Percentiles rank a stretch among this genome's conserved stretches.
These are phyloP conservation scores for Boletus barrowsii DNA, from an alignment of 768 basidiomycete species.

Conservation along the genomic window DNA sequence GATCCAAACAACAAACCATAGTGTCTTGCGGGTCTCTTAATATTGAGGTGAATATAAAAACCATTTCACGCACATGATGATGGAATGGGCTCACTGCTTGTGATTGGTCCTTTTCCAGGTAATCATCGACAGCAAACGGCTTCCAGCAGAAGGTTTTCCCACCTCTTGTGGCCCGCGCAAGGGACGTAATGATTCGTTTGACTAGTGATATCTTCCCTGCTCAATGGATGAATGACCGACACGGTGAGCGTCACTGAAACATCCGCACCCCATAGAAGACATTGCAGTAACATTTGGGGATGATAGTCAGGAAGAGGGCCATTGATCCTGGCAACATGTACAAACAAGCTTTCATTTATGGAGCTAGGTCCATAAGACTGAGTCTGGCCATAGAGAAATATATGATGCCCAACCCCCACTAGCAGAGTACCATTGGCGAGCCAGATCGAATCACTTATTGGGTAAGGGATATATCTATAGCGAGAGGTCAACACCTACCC, in stretches of 20 bases:
- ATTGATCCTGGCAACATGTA: constrained; percentile 77
- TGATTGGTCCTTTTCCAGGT: constrained; percentile 21
- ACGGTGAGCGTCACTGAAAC: neutral
- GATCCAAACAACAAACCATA: constrained; percentile 56
- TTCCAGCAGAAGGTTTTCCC: constrained; percentile 36
- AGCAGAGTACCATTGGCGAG: constrained; percentile 78
- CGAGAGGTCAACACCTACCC: neutral
- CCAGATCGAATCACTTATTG: constrained; percentile 92
- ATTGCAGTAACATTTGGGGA: constrained; percentile 90
- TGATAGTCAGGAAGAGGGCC: constrained; percentile 90
- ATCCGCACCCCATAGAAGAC: constrained; percentile 82
- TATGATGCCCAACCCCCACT: constrained; percentile 77
- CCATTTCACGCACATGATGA: neutral
- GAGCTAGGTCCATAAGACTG: constrained; percentile 17
- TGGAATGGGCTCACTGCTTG: constrained; percentile 18
- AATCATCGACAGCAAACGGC: constrained; percentile 53
- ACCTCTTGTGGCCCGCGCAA: constrained; percentile 40
- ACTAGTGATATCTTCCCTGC: constrained; percentile 83
- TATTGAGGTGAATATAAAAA: constrained; percentile 7
- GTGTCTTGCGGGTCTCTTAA: constrained; percentile 29
- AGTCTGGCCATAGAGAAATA: constrained; percentile 71
- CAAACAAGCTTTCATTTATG: constrained; percentile 59
- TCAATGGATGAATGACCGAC: constrained; percentile 2
- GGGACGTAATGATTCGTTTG: constrained; percentile 71
- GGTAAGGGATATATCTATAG: constrained; percentile 66